phyloP scores from a whole-genome alignment of 768 basidiomycete genomes.

The Rhodotorula graminis region DNA sequence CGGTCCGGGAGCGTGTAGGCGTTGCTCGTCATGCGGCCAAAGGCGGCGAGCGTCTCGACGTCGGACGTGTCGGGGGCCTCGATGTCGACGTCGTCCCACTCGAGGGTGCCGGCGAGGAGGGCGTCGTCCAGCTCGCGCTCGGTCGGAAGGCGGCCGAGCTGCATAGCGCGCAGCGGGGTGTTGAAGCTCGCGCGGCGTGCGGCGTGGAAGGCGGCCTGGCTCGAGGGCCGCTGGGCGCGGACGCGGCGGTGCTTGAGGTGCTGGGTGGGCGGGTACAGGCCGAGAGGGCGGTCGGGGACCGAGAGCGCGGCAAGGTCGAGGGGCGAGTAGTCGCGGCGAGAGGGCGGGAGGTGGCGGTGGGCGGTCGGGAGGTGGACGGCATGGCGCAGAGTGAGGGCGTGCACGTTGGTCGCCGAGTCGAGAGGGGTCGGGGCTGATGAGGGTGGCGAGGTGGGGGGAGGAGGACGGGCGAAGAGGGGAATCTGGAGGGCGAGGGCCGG shows the following conservation, averaged over 20 bases:
- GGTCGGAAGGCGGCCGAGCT: not conserved
- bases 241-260: not conserved
- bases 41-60: conserved; percentile 63
- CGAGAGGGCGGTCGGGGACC: not conserved
- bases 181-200: conserved; percentile 12
- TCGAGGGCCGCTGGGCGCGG: conserved; percentile 6
- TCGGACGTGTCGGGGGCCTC: conserved; percentile 64
- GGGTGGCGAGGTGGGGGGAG: not conserved
- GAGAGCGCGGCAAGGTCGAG: conserved; percentile 12
- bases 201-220: conserved; percentile 30
- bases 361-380: conserved; percentile 17
- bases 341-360: conserved; percentile 1
- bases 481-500: conserved; percentile 4
- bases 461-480: conserved; percentile 9
- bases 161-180: not conserved
- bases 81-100: conserved; percentile 59
- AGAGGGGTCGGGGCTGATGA: not conserved
- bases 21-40: conserved; percentile 87
- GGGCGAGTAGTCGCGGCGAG: conserved; percentile 16
- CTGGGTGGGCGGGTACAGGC: conserved; percentile 10
- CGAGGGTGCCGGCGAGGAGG: conserved; percentile 20
- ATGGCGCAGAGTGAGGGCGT: conserved; percentile 15
- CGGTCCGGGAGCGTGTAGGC: conserved; percentile 61
- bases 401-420: accelerated
- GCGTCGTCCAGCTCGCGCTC: conserved; percentile 1